A percentile compares a stretch with the other conserved stretches of the same genome.
These are phyloP conservation scores for Xylariaceae sp. DNA, from an alignment of 2,329 filamentous ascomycete genomes.

Conservation along the genomic window DNA sequence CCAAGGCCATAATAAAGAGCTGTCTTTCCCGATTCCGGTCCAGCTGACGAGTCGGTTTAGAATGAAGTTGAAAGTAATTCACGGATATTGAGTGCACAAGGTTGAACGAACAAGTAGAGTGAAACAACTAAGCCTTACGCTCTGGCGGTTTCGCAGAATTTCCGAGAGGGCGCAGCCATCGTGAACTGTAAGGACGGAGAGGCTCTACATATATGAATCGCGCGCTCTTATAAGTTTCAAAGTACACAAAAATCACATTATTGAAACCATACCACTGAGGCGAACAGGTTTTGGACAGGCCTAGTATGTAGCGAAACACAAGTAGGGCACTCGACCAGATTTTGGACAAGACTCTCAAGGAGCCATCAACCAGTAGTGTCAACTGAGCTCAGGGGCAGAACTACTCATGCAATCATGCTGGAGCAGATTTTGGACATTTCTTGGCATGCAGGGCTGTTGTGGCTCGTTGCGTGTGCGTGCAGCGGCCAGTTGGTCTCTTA, in stretches of 20 bases:
- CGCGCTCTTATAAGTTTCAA: neutral
- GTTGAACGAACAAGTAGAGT: too few relatives aligned
- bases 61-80: neutral
- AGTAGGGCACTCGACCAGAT: neutral
- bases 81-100: neutral
- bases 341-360: neutral
- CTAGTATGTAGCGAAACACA: too few relatives aligned
- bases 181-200: neutral
- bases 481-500: too few relatives aligned
- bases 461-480: neutral
- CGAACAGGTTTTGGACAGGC: constrained; percentile 2
- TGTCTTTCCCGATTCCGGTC: neutral
- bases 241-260: too few relatives aligned
- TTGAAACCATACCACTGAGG: too few relatives aligned
- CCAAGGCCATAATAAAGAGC: neutral
- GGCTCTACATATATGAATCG: neutral
- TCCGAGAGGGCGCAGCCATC: too few relatives aligned
- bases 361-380: neutral
- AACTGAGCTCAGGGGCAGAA: too few relatives aligned
- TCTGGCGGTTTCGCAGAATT: too few relatives aligned
- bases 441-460: neutral
- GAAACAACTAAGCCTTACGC: too few relatives aligned
- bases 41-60: neutral
- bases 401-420: too few relatives aligned
- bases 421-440: neutral